phyloP scores from a whole-genome alignment of 306 rosid genomes.

The Purshia tridentata region DNA sequence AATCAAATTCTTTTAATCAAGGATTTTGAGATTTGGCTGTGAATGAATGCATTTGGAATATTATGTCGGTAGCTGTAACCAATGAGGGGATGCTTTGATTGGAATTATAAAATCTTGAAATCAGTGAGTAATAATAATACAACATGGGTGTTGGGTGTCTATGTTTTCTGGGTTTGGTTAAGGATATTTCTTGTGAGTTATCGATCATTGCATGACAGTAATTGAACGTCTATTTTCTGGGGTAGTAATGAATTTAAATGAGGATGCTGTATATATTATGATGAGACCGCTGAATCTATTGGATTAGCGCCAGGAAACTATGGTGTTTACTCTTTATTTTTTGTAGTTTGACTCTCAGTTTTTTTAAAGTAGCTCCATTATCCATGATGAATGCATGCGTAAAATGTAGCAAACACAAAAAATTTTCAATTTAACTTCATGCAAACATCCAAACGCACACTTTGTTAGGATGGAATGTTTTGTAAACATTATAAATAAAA shows the following conservation, averaged over 20 bases:
- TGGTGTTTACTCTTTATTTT: neutral
- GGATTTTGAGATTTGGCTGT: neutral
- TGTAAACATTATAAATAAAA: neutral
- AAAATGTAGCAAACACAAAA: neutral
- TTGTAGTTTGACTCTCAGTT: neutral
- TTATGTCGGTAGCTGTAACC: no score
- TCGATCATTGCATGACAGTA: no score
- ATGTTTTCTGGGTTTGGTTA: neutral
- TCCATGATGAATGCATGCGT: neutral
- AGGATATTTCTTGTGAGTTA: neutral
- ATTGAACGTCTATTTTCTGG: no score
- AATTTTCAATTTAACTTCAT: neutral
- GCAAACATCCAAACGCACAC: neutral
- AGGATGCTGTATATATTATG: neutral
- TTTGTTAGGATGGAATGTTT: neutral
- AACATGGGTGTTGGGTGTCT: neutral
- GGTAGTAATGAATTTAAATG: neutral
- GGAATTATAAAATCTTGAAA: neutral
- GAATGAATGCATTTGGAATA: neutral
- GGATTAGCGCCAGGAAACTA: neutral
- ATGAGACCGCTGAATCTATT: neutral
- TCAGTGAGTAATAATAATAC: neutral
- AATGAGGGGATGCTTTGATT: neutral
- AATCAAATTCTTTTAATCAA: neutral
- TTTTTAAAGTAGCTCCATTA: neutral